Evolutionary conservation across 2,329 filamentous ascomycete species (phyloP).

Genomic region (Pochonia chlamydosporia): DNA sequence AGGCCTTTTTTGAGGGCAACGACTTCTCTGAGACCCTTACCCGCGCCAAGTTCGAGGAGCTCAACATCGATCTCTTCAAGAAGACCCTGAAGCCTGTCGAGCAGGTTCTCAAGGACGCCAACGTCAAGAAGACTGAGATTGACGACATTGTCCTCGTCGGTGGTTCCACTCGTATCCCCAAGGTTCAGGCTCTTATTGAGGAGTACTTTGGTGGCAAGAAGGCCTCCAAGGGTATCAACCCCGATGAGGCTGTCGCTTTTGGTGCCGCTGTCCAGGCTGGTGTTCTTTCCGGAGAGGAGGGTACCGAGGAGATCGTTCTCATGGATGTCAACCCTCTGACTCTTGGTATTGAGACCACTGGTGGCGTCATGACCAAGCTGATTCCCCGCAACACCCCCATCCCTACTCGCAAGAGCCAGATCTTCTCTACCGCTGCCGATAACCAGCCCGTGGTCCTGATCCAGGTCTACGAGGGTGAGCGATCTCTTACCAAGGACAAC

Average conservation of each 20-base stretch:
- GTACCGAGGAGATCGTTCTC: constrained; percentile 74
- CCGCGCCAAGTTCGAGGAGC: constrained; percentile 98
- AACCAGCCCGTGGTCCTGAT: constrained; percentile 95
- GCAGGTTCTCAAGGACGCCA: constrained; percentile 97
- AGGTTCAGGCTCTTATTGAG: constrained; percentile 91
- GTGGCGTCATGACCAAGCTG: constrained; percentile 95
- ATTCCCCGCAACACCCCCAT: constrained; percentile 93
- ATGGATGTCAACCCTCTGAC: constrained; percentile 98
- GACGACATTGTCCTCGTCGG: constrained; percentile 97
- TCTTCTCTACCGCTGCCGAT: constrained; percentile 94
- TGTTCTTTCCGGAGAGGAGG: constrained; percentile 84
- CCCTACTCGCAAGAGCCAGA: constrained; percentile 93
- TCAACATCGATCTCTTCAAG: constrained; percentile 99
- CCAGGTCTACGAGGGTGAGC: constrained; percentile 92
- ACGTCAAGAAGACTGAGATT: constrained; percentile 91
- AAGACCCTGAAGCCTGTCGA: constrained; percentile 98
- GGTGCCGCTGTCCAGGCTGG: constrained; percentile 96
- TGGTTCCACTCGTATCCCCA: constrained; percentile 98
- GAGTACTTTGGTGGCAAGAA: constrained; percentile 95
- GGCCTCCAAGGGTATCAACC: constrained; percentile 98
- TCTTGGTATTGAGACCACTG: constrained; percentile 94
- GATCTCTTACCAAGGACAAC: constrained; percentile 92
- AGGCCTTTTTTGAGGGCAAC: constrained; percentile 92
- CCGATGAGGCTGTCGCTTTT: constrained; percentile 97
- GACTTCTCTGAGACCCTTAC: constrained; percentile 98